Base-by-base conservation (phyloP, 2,329 filamentous ascomycete genomes). In the Talaromyces sp. region DNA sequence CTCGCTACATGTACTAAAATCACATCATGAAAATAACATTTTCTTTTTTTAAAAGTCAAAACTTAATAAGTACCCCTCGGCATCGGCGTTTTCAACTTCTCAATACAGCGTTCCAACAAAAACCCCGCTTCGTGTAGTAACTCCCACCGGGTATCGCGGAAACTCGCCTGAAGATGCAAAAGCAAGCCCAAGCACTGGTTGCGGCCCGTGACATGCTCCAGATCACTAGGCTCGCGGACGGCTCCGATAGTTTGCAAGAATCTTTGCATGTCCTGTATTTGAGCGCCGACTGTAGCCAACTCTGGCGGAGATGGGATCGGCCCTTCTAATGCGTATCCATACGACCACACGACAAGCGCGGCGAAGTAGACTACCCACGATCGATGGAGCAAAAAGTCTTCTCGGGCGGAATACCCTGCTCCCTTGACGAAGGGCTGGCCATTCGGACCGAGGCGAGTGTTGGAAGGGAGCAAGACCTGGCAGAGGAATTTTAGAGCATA, bases 361-460 rank as follows among this genome's bases (percentile, higher is more conserved):
- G 95, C 91, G 72, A 96, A 96, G 76, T 97, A 99, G 57, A 98
- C 81, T 10, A 97, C 92, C 94, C 95, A 99, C 0, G 94, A 91
- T 16, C 95, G 84, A 70, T 98, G 96, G 63, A 98, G 83, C 1
- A 97, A 82, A 59, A 92, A 90, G 69, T 99, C 95, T 68, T 96
- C 90, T 23, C 92, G 86, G 0, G 93, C 92, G 18, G 87, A 89
- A 74, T 98, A 99, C 6, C 83, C 79, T 4, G 78, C 78, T 42
- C 28, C 9, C 23, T 36, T 61, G 16, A 16, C 50, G 18, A 70
- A 73, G 57, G 78, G 78, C 34, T 72, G 75, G 65, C 50, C 64
- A 54, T 60, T 44, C 31, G 27, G 50, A 44, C 33, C 53, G 28
- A 56, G 33, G 23, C 54, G 58, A 51, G 59, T 30, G 40, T 36